phyloP scores from a whole-genome alignment of 2,329 filamentous ascomycete species.

The Diplocarpon rosae region DNA sequence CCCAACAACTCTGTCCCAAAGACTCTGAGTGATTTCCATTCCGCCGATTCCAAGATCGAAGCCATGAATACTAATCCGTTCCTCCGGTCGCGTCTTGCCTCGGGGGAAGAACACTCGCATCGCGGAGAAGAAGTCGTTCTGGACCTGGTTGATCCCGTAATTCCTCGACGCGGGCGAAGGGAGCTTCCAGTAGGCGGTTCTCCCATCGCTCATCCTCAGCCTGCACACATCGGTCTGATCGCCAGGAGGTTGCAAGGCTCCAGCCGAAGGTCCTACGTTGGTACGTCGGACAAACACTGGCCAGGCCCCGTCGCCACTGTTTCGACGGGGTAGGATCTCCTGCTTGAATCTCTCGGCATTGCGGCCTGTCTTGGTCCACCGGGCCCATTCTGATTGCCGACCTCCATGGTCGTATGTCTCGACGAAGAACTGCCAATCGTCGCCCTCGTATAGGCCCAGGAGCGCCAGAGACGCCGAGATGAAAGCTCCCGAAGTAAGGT shows the following conservation, averaged over 20 bases:
- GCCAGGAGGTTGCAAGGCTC: slow-evolving; percentile 1
- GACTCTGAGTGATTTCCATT: slow-evolving; percentile 10
- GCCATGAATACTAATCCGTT: slow-evolving; percentile 1
- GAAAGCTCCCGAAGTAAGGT: background rate
- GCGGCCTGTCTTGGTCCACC: too few species aligned
- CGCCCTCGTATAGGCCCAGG: too few species aligned
- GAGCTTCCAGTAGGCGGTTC: slow-evolving; percentile 18
- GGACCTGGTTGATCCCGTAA: slow-evolving; percentile 17
- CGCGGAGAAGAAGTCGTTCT: slow-evolving; percentile 11
- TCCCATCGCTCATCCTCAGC: background rate
- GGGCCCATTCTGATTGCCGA: background rate
- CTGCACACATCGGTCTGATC: slow-evolving; percentile 1
- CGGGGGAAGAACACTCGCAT: slow-evolving; percentile 9
- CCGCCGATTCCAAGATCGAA: slow-evolving; percentile 12
- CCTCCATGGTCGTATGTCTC: too few species aligned
- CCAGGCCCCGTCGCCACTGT: background rate
- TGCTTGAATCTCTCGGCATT: background rate
- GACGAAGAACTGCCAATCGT: too few species aligned
- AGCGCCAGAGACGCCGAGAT: background rate
- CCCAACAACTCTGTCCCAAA: background rate
- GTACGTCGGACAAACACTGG: background rate
- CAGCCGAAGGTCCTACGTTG: background rate
- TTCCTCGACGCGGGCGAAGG: slow-evolving; percentile 1
- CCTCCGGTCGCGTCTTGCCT: background rate
- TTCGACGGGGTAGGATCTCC: background rate